phyloP scores from a whole-genome alignment of 2,329 filamentous ascomycete genomes.

The Blastomyces emzantsi region DNA sequence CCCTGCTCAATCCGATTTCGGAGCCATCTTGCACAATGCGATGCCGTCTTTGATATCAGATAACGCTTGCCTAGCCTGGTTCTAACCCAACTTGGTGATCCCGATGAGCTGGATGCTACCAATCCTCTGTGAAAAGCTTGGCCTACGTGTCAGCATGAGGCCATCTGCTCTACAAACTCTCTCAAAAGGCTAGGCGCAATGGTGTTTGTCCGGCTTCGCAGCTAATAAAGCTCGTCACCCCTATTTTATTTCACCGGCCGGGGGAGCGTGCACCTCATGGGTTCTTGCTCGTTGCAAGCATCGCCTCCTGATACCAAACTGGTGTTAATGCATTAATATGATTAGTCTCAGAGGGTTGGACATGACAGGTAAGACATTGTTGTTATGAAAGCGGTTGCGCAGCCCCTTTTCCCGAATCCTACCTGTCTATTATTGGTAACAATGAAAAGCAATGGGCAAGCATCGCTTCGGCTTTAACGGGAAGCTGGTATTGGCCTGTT shows the following conservation, averaged over 20 bases:
- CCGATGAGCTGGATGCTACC: not conserved
- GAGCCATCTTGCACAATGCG: not conserved
- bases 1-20: not conserved
- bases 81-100: conserved; percentile 5
- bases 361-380: not conserved
- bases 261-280: too few species aligned
- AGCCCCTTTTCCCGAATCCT: not conserved
- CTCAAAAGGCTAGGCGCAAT: not conserved
- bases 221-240: not conserved
- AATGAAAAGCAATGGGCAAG: too few species aligned
- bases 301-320: not conserved
- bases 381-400: not conserved
- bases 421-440: not conserved
- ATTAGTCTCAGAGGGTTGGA: not conserved
- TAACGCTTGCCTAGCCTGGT: not conserved
- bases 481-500: not conserved
- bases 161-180: too few species aligned
- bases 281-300: not conserved
- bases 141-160: not conserved
- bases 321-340: not conserved
- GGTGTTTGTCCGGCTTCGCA: not conserved
- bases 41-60: not conserved
- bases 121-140: not conserved
- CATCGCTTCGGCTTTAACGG: not conserved
- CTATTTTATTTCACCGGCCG: too few species aligned